Conservation (phyloP, 2,329 filamentous ascomycete genomes). For the Exophiala sp. region DNA sequence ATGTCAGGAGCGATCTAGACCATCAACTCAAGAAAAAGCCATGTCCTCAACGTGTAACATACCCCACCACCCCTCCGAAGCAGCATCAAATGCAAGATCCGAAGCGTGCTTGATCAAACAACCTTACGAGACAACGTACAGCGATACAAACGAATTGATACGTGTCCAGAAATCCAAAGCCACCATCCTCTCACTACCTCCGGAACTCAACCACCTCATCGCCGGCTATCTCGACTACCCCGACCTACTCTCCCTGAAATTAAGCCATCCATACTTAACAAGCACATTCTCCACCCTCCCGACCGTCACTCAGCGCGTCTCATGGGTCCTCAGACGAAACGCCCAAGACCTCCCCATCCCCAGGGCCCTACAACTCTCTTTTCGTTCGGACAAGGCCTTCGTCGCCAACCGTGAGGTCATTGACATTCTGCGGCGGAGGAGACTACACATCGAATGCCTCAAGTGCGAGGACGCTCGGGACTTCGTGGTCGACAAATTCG, state of each 20-base stretch:
- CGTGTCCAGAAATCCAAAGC: not conserved
- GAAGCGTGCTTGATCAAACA: not conserved
- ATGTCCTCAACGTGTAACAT: no score
- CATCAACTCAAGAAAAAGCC: no score
- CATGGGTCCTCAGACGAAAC: conserved; percentile 13
- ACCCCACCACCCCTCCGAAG: no score
- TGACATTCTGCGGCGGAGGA: conserved; percentile 13
- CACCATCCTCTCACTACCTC: conserved; percentile 30
- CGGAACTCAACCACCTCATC: conserved; percentile 34
- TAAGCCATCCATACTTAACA: conserved; percentile 31
- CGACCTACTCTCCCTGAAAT: conserved; percentile 29
- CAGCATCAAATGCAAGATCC: no score
- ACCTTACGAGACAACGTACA: not conserved
- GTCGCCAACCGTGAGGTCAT: conserved; percentile 21
- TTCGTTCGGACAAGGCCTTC: conserved; percentile 20
- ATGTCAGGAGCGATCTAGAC: no score
- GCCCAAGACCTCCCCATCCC: conserved; percentile 12
- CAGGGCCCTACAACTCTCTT: conserved; percentile 5
- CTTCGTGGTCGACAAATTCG: no score
- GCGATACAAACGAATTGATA: not conserved
- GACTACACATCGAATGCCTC: conserved; percentile 18
- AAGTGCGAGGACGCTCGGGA: not conserved
- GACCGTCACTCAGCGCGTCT: conserved; percentile 8
- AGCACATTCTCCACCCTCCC: not conserved
- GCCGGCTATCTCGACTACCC: conserved; percentile 28